These are phyloP conservation scores for Thelonectria discophora DNA, from an alignment of 2,329 filamentous ascomycete genomes.

Conservation along the genomic window DNA sequence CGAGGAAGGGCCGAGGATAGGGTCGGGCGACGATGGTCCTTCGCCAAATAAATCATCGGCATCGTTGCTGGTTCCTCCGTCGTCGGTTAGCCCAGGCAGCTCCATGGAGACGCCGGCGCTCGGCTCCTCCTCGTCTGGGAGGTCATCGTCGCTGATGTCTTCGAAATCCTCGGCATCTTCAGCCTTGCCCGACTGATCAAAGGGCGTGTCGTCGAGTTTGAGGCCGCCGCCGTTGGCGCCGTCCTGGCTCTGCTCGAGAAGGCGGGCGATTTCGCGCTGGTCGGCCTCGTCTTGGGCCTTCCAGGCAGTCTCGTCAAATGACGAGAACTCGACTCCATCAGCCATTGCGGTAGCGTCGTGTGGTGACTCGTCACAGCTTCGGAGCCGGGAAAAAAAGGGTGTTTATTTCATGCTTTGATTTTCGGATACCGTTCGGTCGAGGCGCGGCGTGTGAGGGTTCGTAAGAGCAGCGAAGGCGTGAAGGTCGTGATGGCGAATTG, in stretches of 20 bases:
- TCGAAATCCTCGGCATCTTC: slow-evolving; percentile 92
- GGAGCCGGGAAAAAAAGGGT: slow-evolving; percentile 32
- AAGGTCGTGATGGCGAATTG: slow-evolving; percentile 18
- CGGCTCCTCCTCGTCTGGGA: slow-evolving; percentile 80
- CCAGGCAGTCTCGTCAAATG: slow-evolving; percentile 49
- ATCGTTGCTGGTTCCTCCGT: slow-evolving; percentile 67
- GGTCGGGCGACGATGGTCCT: slow-evolving; percentile 60
- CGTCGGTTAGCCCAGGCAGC: slow-evolving; percentile 65
- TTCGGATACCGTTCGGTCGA: background rate
- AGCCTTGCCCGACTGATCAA: slow-evolving; percentile 80
- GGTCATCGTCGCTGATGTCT: slow-evolving; percentile 90
- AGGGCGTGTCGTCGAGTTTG: slow-evolving; percentile 56
- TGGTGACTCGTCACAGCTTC: slow-evolving; percentile 37
- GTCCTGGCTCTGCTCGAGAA: slow-evolving; percentile 55
- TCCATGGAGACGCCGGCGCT: slow-evolving; percentile 54
- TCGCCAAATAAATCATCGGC: slow-evolving; percentile 77
- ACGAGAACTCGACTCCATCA: slow-evolving; percentile 47
- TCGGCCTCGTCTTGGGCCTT: slow-evolving; percentile 59
- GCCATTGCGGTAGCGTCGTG: slow-evolving; percentile 45
- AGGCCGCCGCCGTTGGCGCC: slow-evolving; percentile 50
- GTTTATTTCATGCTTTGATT: slow-evolving; percentile 42
- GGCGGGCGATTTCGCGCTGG: slow-evolving; percentile 56
- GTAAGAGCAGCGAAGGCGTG: slow-evolving; percentile 13
- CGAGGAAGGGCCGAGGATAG: slow-evolving; percentile 53
- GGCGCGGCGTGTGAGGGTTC: slow-evolving; percentile 17